Conservation (phyloP, 805 yeast species). For the Kluyveromyces starmeri region DNA sequence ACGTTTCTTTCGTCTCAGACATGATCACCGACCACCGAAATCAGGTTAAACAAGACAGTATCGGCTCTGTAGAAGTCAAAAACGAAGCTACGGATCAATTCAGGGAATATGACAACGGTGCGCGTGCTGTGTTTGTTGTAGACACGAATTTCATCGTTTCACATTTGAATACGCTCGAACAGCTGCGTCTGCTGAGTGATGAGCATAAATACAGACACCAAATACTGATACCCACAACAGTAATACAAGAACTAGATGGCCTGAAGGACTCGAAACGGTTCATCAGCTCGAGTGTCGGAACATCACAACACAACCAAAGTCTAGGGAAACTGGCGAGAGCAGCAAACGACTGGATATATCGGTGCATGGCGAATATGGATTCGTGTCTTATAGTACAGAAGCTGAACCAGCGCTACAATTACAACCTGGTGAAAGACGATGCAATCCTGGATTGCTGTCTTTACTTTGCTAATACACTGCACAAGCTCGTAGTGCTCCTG, state of each 20-base stretch:
- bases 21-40: constrained; percentile 28
- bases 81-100: not conserved
- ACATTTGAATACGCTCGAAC: constrained; percentile 52
- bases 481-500: constrained; percentile 47
- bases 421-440: constrained; percentile 52
- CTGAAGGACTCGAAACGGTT: constrained; percentile 41
- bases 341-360: constrained; percentile 74
- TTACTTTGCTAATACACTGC: constrained; percentile 39
- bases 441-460: constrained; percentile 79
- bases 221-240: constrained; percentile 63
- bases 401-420: constrained; percentile 42
- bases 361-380: constrained; percentile 42
- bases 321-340: constrained; percentile 54
- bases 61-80: not conserved
- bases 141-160: constrained; percentile 81
- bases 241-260: constrained; percentile 74
- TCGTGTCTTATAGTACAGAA: constrained; percentile 58
- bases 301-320: constrained; percentile 16
- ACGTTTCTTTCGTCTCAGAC: constrained; percentile 36
- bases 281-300: constrained; percentile 10
- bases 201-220: constrained; percentile 35
- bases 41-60: not conserved
- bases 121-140: constrained; percentile 42
- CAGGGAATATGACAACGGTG: not conserved
- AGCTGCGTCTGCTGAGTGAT: constrained; percentile 34